phyloP scores from a whole-genome alignment of 2,329 filamentous ascomycete species.

The Pseudocercospora musae region DNA sequence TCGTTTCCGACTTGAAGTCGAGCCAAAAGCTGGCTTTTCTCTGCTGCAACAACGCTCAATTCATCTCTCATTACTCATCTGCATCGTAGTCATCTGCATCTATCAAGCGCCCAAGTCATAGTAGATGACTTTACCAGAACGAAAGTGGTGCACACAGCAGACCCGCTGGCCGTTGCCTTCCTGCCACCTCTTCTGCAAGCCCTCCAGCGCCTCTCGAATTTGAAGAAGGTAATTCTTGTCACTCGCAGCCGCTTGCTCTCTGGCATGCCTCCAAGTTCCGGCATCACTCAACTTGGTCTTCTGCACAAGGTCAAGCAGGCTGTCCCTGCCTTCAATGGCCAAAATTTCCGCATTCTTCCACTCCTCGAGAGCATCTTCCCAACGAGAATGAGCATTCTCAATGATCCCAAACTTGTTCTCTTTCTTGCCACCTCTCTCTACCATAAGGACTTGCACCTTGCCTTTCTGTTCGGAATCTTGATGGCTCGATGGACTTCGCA shows the following conservation, averaged over 20 bases:
- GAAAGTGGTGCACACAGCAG: conserved; percentile 88
- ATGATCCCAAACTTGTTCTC: conserved; percentile 83
- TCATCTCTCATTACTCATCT: neutral
- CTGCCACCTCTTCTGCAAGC: conserved; percentile 58
- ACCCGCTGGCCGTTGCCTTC: conserved; percentile 57
- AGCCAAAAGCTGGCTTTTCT: neutral
- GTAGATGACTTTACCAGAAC: conserved; percentile 77
- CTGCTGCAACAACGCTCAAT: neutral
- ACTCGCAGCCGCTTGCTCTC: conserved; percentile 70
- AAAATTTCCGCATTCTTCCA: conserved; percentile 77
- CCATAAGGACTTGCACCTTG: conserved; percentile 78
- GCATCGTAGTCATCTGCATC: neutral
- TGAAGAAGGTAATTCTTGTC: conserved; percentile 82
- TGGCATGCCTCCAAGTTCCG: conserved; percentile 78
- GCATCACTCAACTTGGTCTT: conserved; percentile 72
- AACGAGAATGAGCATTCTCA: conserved; percentile 63
- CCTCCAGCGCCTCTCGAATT: conserved; percentile 69
- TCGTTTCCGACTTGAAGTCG: neutral
- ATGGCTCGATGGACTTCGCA: conserved; percentile 38
- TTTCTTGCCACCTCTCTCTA: conserved; percentile 84
- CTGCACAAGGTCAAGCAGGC: conserved; percentile 72
- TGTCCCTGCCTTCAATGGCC: conserved; percentile 83
- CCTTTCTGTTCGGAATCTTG: conserved; percentile 43
- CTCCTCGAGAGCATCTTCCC: conserved; percentile 62
- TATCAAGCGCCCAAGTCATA: conserved; percentile 63